A percentile compares a stretch with the other conserved stretches of the same genome.
phyloP scores from a whole-genome alignment of 2,329 filamentous ascomycete genomes.

The Paraphoma sp. region DNA sequence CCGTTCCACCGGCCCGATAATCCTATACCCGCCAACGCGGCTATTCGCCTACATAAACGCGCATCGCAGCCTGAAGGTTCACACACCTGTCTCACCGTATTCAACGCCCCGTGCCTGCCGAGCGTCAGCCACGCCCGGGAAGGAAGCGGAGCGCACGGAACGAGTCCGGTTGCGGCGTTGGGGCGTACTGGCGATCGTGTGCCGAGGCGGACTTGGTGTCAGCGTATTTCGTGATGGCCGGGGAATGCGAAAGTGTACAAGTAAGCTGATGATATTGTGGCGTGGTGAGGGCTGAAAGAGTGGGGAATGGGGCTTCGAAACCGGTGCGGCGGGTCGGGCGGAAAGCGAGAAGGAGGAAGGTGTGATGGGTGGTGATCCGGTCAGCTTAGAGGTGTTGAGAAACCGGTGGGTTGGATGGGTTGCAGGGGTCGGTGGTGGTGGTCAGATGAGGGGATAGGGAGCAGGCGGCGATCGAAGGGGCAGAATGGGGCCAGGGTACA shows the following conservation, averaged over 20 bases:
- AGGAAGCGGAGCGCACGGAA: slow-evolving; percentile 1
- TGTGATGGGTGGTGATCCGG: not conserved
- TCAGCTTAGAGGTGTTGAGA: not conserved
- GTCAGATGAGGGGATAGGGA: not conserved
- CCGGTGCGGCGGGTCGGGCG: not conserved
- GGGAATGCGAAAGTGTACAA: not conserved
- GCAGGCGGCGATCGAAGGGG: not conserved
- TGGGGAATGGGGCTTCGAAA: not conserved
- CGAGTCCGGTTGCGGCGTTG: not conserved
- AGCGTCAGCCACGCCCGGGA: not conserved
- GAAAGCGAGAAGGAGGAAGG: not conserved
- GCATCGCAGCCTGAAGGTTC: not conserved
- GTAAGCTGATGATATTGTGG: not conserved
- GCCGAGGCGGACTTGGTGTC: not conserved
- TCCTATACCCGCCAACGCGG: not conserved
- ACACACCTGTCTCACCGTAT: slow-evolving; percentile 33
- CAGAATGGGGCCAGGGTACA: not conserved
- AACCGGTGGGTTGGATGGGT: not conserved
- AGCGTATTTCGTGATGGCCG: not conserved
- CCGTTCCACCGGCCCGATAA: not conserved
- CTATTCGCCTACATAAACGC: not conserved
- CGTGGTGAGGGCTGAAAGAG: not conserved
- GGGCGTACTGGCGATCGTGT: not conserved
- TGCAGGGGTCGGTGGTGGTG: not conserved
- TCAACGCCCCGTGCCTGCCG: slow-evolving; percentile 45